Evolutionary conservation across 768 basidiomycete genomes (phyloP).

Genomic region (Russula sp.): DNA sequence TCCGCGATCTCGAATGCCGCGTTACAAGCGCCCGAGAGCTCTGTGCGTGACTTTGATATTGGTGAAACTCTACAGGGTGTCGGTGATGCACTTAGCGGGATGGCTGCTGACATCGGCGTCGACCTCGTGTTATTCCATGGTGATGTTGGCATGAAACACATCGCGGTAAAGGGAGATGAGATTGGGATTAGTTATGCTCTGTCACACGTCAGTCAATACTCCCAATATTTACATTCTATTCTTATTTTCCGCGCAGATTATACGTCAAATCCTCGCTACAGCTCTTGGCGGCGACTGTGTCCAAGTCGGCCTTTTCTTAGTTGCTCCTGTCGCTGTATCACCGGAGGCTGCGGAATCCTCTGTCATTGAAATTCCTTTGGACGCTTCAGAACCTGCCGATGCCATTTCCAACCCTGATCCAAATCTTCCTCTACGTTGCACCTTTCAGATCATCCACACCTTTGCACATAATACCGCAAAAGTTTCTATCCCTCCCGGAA

Average conservation of each 20-base stretch:
- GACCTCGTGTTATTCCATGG: constrained; percentile 90
- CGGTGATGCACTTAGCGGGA: constrained; percentile 82
- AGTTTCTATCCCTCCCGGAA: not conserved
- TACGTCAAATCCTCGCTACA: constrained; percentile 76
- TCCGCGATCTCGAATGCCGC: constrained; percentile 20
- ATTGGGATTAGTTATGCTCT: constrained; percentile 77
- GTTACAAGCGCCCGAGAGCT: constrained; percentile 10
- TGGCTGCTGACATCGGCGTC: constrained; percentile 78
- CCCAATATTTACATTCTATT: constrained; percentile 14
- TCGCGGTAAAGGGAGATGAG: constrained; percentile 82
- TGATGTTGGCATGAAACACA: constrained; percentile 83
- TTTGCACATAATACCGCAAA: constrained; percentile 34
- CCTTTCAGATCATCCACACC: constrained; percentile 56
- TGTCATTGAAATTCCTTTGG: constrained; percentile 24
- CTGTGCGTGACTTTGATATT: constrained; percentile 73
- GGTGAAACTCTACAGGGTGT: constrained; percentile 88
- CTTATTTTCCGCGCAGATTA: constrained; percentile 50
- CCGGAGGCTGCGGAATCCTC: constrained; percentile 11
- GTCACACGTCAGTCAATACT: constrained; percentile 65
- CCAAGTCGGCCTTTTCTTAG: constrained; percentile 75
- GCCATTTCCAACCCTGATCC: constrained; percentile 29
- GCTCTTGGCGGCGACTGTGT: constrained; percentile 75
- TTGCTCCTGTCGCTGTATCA: constrained; percentile 32
- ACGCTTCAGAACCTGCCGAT: constrained; percentile 23
- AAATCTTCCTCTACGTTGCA: constrained; percentile 49